phyloP scores from a whole-genome alignment of 2,329 filamentous ascomycete genomes.

The Cladophialophora yegresii region DNA sequence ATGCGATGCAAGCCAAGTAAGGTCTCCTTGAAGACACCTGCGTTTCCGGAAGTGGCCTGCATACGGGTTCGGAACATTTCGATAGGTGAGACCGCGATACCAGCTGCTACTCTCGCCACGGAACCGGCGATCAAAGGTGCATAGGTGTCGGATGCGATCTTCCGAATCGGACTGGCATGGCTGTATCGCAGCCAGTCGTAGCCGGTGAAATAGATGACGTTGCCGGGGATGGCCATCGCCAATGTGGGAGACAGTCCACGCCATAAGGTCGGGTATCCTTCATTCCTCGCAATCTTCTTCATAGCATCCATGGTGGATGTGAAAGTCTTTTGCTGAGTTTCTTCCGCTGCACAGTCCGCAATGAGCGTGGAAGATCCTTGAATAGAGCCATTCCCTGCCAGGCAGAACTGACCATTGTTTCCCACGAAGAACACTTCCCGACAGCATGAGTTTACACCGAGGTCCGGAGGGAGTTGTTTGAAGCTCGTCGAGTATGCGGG shows the following conservation, averaged over 20 bases:
- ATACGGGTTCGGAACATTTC: conserved; percentile 93
- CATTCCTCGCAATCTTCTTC: conserved; percentile 90
- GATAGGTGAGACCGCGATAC: conserved; percentile 80
- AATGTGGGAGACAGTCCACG: conserved; percentile 90
- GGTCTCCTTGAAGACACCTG: conserved; percentile 76
- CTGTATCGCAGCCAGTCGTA: conserved; percentile 91
- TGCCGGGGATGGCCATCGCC: conserved; percentile 89
- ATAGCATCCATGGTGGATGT: conserved; percentile 90
- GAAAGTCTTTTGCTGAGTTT: conserved; percentile 78
- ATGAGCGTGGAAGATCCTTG: conserved; percentile 51
- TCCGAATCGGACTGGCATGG: conserved; percentile 68
- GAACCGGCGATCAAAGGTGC: conserved; percentile 80
- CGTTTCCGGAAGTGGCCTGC: conserved; percentile 67
- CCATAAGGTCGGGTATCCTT: conserved; percentile 85
- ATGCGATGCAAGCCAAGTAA: conserved; percentile 74
- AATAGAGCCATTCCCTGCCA: conserved; percentile 59
- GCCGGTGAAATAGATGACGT: conserved; percentile 98
- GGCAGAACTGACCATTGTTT: conserved; percentile 76
- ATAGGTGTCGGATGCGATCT: conserved; percentile 65
- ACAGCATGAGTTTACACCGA: conserved; percentile 93
- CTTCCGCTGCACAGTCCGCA: conserved; percentile 80
- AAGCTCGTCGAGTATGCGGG: conserved; percentile 57
- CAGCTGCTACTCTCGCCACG: conserved; percentile 75
- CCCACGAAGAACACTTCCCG: conserved; percentile 96
- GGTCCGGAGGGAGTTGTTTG: conserved; percentile 73